Evolutionary conservation across 805 yeast genomes (phyloP).

Genomic region (Candida tibetensis): DNA sequence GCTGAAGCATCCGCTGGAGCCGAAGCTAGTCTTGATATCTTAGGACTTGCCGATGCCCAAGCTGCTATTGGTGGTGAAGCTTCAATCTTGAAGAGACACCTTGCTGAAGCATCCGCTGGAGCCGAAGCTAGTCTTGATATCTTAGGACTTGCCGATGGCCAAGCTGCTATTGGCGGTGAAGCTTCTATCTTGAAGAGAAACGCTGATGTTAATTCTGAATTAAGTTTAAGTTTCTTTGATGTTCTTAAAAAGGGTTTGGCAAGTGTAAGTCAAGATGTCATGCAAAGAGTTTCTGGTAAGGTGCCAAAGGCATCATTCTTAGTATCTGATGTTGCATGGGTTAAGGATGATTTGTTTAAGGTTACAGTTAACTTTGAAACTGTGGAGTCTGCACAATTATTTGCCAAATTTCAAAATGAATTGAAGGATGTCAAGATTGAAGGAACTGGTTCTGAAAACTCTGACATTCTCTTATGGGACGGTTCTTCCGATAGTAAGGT

Average conservation of each 20-base stretch:
- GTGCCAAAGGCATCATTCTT: conserved; percentile 16
- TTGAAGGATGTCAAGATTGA: conserved; percentile 10
- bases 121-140: conserved; percentile 10
- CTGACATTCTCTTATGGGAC: conserved; percentile 10
- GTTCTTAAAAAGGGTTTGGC: conserved; percentile 5
- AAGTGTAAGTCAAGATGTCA: conserved; percentile 8
- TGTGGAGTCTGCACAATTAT: conserved; percentile 12
- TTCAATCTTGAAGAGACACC: conserved; percentile 7
- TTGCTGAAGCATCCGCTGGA: conserved; percentile 9
- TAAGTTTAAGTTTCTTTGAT: conserved; percentile 6
- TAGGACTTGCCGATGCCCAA: conserved; percentile 8
- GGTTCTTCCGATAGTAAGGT: conserved; percentile 5
- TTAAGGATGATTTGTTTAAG: conserved; percentile 16
- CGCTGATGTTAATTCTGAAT: conserved; percentile 3
- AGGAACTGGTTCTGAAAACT: conserved; percentile 10
- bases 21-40: conserved; percentile 5
- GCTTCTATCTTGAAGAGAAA: conserved; percentile 7
- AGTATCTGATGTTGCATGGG: conserved; percentile 16
- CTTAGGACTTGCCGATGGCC: conserved; percentile 7
- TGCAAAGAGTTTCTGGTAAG: conserved; percentile 6
- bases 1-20: too few relatives aligned
- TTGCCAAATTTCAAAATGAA: conserved; percentile 11
- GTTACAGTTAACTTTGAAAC: conserved; percentile 18
- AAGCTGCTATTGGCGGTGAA: conserved; percentile 10
- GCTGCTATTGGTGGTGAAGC: conserved; percentile 1